Percentiles rank a stretch among this genome's conserved stretches.
Conservation (phyloP, 2,329 filamentous ascomycete genomes). For the Fusarium sp. region DNA sequence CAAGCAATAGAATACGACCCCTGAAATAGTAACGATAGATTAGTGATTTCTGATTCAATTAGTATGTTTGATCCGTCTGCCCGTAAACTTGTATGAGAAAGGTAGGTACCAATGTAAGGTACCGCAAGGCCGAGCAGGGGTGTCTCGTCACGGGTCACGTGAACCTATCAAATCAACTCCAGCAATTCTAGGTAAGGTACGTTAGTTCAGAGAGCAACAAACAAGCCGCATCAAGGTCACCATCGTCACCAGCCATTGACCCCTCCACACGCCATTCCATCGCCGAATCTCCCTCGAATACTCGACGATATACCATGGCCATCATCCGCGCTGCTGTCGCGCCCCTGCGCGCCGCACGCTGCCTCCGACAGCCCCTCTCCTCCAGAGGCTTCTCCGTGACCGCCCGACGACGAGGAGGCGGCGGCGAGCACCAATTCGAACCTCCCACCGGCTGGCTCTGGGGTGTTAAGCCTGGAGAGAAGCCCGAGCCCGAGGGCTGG, state of each 20-base stretch:
- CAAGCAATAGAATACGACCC: too few relatives aligned
- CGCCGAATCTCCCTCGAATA: conserved; percentile 36
- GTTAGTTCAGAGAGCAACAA: conserved; percentile 33
- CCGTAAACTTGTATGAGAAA: conserved; percentile 1
- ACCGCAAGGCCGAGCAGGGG: conserved; percentile 8
- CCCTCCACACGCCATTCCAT: conserved; percentile 43
- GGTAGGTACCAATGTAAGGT: conserved; percentile 8
- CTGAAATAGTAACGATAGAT: too few relatives aligned
- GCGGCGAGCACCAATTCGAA: conserved; percentile 83
- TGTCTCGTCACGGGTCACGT: conserved; percentile 38
- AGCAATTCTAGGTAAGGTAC: conserved; percentile 39
- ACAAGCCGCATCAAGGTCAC: conserved; percentile 43
- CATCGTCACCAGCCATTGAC: conserved; percentile 51
- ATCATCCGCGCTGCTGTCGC: conserved; percentile 56
- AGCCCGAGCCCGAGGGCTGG: conserved; percentile 97
- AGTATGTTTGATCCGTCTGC: conserved; percentile 5
- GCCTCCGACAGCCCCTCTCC: conserved; percentile 53
- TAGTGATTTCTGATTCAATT: background rate
- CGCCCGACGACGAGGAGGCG: conserved; percentile 59
- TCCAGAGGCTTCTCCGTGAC: conserved; percentile 62
- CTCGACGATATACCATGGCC: conserved; percentile 52
- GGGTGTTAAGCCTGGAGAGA: conserved; percentile 94
- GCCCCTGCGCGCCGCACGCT: conserved; percentile 57
- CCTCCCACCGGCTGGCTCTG: conserved; percentile 93
- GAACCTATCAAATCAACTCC: conserved; percentile 43